phyloP scores from a whole-genome alignment of 78 protist genomes.

The Chrysochromulina parva region DNA sequence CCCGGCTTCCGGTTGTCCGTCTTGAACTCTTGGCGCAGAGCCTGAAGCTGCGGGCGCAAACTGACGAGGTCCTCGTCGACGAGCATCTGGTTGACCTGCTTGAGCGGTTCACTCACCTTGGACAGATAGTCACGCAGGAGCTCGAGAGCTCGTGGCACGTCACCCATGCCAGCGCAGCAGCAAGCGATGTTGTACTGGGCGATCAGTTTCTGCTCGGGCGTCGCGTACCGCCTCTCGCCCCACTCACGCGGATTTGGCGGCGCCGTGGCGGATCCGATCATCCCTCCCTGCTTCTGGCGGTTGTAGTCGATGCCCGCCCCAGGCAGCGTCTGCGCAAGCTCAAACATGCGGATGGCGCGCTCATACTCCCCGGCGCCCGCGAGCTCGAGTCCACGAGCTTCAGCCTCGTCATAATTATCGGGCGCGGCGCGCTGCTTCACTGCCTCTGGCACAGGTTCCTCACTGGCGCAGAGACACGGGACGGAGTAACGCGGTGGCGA shows the following conservation, averaged over 20 bases:
- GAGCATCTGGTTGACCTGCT: neutral
- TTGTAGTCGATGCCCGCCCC: neutral
- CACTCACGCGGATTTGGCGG: neutral
- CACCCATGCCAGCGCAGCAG: neutral
- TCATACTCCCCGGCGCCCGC: neutral
- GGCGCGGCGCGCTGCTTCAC: too few relatives aligned
- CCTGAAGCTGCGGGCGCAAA: neutral
- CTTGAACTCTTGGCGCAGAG: too few relatives aligned
- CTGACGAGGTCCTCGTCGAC: neutral
- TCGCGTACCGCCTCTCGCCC: neutral
- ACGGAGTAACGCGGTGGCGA: too few relatives aligned
- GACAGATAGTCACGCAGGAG: neutral
- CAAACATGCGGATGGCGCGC: neutral
- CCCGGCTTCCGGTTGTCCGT: too few relatives aligned
- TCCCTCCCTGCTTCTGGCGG: neutral
- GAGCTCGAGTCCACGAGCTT: neutral
- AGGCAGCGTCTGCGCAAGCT: neutral
- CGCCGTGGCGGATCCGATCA: neutral
- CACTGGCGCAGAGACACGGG: too few relatives aligned
- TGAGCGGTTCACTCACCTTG: neutral
- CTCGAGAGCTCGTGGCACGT: neutral
- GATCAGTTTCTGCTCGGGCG: neutral
- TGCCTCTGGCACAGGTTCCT: too few relatives aligned
- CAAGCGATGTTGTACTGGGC: constrained; percentile 20
- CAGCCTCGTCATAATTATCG: neutral